phyloP scores from a whole-genome alignment of 768 basidiomycete genomes.

The Rhizopogon roseolus region DNA sequence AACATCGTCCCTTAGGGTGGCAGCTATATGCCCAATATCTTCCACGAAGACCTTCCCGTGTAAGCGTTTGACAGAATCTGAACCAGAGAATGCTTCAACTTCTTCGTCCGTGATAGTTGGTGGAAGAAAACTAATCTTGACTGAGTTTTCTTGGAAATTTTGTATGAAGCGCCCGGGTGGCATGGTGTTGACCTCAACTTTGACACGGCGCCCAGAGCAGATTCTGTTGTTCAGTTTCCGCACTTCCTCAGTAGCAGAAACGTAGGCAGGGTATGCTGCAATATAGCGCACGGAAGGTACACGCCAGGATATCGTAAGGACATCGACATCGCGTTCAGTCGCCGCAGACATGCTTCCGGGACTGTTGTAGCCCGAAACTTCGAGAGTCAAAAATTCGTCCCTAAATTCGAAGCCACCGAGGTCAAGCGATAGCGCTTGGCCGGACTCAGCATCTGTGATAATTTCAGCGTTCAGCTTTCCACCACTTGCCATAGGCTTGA shows the following conservation, averaged over 20 bases:
- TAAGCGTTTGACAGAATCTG: conserved; percentile 20
- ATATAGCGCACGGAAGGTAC: conserved; percentile 41
- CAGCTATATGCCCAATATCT: conserved; percentile 13
- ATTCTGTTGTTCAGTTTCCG: conserved; percentile 30
- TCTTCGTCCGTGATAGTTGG: conserved; percentile 15
- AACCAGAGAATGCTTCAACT: conserved; percentile 27
- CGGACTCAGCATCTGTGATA: conserved; percentile 36
- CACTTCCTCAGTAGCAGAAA: conserved; percentile 24
- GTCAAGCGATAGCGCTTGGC: conserved; percentile 33
- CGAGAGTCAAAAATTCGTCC: conserved; percentile 36
- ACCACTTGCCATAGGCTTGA: conserved; percentile 21
- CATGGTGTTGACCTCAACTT: conserved; percentile 37
- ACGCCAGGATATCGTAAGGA: conserved; percentile 48
- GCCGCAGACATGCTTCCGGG: conserved; percentile 38
- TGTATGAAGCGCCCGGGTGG: conserved; percentile 26
- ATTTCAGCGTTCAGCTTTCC: conserved; percentile 36
- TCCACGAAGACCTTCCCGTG: conserved; percentile 10
- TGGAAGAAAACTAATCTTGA: conserved; percentile 43
- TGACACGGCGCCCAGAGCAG: conserved; percentile 40
- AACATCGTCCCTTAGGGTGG: conserved; percentile 21
- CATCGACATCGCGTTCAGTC: conserved; percentile 27
- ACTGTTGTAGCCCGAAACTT: conserved; percentile 34
- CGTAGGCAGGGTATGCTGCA: conserved; percentile 31
- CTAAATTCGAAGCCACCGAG: conserved; percentile 48
- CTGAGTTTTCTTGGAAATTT: conserved; percentile 25